Percentiles rank a stretch among this genome's conserved stretches.
Conservation (phyloP, 495 filamentous ascomycete genomes). For the Neurospora sp. region DNA sequence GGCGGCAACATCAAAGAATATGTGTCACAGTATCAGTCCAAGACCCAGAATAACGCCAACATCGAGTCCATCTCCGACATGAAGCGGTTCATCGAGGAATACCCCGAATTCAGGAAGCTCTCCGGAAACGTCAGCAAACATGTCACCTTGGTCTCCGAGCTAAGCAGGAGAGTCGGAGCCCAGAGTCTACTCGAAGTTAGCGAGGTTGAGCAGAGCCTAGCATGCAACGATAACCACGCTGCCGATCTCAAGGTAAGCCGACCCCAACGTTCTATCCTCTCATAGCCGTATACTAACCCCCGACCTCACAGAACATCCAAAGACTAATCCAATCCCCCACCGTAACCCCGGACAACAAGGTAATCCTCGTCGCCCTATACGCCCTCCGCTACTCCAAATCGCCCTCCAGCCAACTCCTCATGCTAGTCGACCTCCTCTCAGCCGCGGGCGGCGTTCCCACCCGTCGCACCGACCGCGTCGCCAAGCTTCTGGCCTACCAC, state of each 20-base stretch:
- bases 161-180: slow-evolving; percentile 74
- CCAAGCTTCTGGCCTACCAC: slow-evolving; percentile 73
- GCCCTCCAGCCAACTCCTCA: slow-evolving; percentile 64
- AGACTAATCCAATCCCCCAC: slow-evolving; percentile 65
- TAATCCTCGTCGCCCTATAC: slow-evolving; percentile 83
- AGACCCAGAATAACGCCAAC: slow-evolving; percentile 83
- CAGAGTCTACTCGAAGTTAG: slow-evolving; percentile 86
- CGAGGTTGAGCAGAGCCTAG: slow-evolving; percentile 92
- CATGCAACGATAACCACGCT: slow-evolving; percentile 90
- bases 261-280: neutral
- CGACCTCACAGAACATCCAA: slow-evolving; percentile 59
- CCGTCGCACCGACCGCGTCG: slow-evolving; percentile 62
- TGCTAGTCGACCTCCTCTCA: slow-evolving; percentile 75
- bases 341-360: slow-evolving; percentile 68
- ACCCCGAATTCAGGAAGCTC: slow-evolving; percentile 91
- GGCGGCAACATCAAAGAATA: slow-evolving; percentile 98
- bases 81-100: slow-evolving; percentile 99
- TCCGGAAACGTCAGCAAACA: slow-evolving; percentile 98
- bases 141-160: slow-evolving; percentile 87
- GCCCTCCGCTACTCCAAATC: slow-evolving; percentile 84
- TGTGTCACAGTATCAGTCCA: slow-evolving; percentile 93
- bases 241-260: slow-evolving; percentile 68
- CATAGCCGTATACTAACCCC: neutral
- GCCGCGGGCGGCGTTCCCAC: slow-evolving; percentile 65
- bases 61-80: slow-evolving; percentile 96